These are phyloP conservation scores for Metschnikowia borealis DNA, from an alignment of 805 yeast species.

Conservation along the genomic window DNA sequence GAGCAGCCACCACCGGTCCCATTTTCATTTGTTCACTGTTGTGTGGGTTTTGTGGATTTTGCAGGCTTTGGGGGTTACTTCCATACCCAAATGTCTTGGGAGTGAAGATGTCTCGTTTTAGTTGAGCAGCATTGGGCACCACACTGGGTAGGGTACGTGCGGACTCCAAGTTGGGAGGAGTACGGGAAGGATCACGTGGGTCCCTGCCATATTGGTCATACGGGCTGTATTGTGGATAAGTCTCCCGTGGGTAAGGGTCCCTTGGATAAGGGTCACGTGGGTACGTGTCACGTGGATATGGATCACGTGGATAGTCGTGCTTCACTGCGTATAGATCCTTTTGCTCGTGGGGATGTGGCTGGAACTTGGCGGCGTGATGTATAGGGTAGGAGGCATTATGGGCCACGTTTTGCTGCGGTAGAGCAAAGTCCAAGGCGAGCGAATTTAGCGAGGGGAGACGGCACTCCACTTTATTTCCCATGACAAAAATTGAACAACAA, in stretches of 20 bases:
- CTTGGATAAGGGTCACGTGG: too few species aligned
- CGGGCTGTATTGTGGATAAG: too few species aligned
- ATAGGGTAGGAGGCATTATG: neutral
- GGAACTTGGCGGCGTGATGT: neutral
- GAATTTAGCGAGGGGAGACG: conserved; percentile 35
- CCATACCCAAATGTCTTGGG: neutral
- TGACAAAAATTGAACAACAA: neutral
- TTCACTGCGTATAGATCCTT: too few species aligned
- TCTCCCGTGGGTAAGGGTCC: too few species aligned
- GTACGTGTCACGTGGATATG: too few species aligned
- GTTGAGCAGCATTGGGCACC: neutral
- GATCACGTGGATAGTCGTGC: too few species aligned
- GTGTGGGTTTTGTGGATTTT: too few species aligned
- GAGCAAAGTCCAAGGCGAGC: conserved; percentile 32
- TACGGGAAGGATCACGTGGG: neutral
- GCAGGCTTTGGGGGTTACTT: too few species aligned
- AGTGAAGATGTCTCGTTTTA: neutral
- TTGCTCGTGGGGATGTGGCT: neutral
- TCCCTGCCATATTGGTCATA: too few species aligned
- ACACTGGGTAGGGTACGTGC: conserved; percentile 1
- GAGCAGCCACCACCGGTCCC: neutral
- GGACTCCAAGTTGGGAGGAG: neutral
- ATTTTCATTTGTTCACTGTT: too few species aligned
- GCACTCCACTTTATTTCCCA: conserved; percentile 14
- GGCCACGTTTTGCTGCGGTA: conserved; percentile 10